A percentile compares a stretch with the other conserved stretches of the same genome.
Evolutionary conservation across 2,329 filamentous ascomycete species (phyloP).

Genomic region (Paecilomyces fulvus): DNA sequence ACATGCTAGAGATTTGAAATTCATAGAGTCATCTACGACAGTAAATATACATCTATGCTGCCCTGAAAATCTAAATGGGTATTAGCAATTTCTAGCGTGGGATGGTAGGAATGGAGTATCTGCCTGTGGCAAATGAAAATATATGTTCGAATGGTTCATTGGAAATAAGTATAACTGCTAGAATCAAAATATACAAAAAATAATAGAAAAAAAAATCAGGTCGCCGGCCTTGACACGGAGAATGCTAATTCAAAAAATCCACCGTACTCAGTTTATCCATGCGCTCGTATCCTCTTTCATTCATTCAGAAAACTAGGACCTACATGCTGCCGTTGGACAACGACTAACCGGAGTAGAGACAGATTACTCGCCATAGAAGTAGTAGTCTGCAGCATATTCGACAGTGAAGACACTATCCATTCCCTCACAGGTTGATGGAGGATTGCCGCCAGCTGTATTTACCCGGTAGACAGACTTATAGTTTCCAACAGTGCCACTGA

Average conservation of each 20-base stretch:
- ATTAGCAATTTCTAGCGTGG: too few species aligned
- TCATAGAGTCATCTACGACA: too few species aligned
- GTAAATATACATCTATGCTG: too few species aligned
- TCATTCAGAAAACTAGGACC: background rate
- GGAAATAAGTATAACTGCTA: background rate
- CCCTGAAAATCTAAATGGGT: too few species aligned
- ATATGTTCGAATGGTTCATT: background rate
- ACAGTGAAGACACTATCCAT: conserved; percentile 58
- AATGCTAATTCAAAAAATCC: background rate
- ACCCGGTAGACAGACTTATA: conserved; percentile 75
- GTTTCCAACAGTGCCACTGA: conserved; percentile 49
- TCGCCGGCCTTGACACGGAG: background rate
- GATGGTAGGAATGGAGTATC: too few species aligned
- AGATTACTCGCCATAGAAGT: conserved; percentile 42
- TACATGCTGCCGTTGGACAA: background rate
- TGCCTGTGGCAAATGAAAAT: background rate
- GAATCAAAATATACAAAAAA: background rate
- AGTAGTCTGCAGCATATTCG: conserved; percentile 75
- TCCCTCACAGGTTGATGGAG: conserved; percentile 65
- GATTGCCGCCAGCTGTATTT: conserved; percentile 70
- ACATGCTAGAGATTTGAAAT: too few species aligned
- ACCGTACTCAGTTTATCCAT: too few species aligned
- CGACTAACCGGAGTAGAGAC: background rate
- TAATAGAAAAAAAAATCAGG: conserved; percentile 2
- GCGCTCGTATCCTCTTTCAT: too few species aligned